A percentile compares a stretch with the other conserved stretches of the same genome.
These are phyloP conservation scores for Aspergillus affinis DNA, from an alignment of 495 filamentous ascomycete genomes.

Conservation along the genomic window DNA sequence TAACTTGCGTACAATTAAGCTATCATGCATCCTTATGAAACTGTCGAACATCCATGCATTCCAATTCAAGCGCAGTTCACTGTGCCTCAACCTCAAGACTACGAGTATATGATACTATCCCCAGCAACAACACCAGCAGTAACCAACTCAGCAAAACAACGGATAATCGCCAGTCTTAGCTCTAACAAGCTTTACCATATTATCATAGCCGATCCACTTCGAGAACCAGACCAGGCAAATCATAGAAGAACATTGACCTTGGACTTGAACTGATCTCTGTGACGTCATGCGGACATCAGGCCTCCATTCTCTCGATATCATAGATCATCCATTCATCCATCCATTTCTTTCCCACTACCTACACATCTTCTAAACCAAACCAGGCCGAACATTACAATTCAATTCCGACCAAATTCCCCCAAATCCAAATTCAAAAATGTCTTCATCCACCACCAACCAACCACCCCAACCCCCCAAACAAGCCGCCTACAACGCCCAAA, in stretches of 20 bases:
- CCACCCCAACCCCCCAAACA: conserved; percentile 51
- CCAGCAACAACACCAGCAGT: not conserved
- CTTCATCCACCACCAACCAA: not conserved
- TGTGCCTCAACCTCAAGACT: no score
- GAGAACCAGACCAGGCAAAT: not conserved
- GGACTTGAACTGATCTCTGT: not conserved
- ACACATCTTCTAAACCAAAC: not conserved
- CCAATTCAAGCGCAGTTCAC: no score
- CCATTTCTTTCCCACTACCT: not conserved
- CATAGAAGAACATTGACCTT: not conserved
- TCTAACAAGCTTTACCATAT: not conserved
- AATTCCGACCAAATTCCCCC: not conserved
- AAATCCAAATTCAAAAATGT: not conserved
- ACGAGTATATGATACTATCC: no score
- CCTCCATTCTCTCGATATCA: not conserved
- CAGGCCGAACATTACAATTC: not conserved
- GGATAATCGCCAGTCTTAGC: not conserved
- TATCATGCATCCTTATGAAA: no score
- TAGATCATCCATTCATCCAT: not conserved
- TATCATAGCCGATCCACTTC: not conserved
- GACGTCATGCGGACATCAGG: not conserved
- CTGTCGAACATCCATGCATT: no score
- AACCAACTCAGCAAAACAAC: not conserved
- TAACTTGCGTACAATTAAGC: no score
- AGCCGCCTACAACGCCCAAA: conserved; percentile 49